Evolutionary conservation across 352 stramenopile species (phyloP).

Genomic region (Globisporangium parvum): DNA sequence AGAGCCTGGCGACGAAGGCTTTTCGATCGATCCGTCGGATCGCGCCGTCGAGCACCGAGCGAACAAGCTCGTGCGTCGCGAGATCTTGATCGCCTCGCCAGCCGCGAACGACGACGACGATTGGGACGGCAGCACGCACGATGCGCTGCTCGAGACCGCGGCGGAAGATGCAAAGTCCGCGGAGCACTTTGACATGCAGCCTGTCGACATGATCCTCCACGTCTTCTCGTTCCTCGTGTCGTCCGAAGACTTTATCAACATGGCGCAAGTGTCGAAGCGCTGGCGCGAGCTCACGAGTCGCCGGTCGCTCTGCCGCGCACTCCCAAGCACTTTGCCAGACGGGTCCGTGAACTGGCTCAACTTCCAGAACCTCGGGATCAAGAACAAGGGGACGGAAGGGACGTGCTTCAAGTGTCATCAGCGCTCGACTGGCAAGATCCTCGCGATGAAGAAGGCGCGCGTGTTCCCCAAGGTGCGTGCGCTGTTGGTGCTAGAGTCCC

Average conservation of each 20-base stretch:
- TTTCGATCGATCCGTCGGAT: slow-evolving; percentile 82
- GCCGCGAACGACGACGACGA: slow-evolving; percentile 76
- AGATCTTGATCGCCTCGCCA: slow-evolving; percentile 81
- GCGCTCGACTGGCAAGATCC: slow-evolving; percentile 74
- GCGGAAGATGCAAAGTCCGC: slow-evolving; percentile 29
- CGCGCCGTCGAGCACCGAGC: slow-evolving; percentile 75
- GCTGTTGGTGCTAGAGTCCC: not conserved
- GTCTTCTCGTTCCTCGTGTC: slow-evolving; percentile 83
- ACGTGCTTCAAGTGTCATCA: slow-evolving; percentile 86
- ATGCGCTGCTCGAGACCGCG: slow-evolving; percentile 31
- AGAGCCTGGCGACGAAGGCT: slow-evolving; percentile 72
- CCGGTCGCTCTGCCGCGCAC: slow-evolving; percentile 58
- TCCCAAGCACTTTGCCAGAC: slow-evolving; percentile 59
- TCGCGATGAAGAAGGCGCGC: slow-evolving; percentile 85
- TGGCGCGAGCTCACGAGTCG: slow-evolving; percentile 77
- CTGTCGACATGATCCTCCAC: slow-evolving; percentile 84
- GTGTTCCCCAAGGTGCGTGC: slow-evolving; percentile 76
- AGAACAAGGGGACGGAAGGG: slow-evolving; percentile 88
- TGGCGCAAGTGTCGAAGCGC: slow-evolving; percentile 70
- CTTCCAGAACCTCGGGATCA: slow-evolving; percentile 86
- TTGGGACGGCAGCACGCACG: slow-evolving; percentile 35
- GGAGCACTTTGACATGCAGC: slow-evolving; percentile 82
- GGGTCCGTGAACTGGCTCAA: slow-evolving; percentile 84
- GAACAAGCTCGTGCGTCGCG: slow-evolving; percentile 77
- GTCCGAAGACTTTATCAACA: slow-evolving; percentile 58